phyloP scores from a whole-genome alignment of 345 rosid genomes.

The Rhodamnia rubescens region DNA sequence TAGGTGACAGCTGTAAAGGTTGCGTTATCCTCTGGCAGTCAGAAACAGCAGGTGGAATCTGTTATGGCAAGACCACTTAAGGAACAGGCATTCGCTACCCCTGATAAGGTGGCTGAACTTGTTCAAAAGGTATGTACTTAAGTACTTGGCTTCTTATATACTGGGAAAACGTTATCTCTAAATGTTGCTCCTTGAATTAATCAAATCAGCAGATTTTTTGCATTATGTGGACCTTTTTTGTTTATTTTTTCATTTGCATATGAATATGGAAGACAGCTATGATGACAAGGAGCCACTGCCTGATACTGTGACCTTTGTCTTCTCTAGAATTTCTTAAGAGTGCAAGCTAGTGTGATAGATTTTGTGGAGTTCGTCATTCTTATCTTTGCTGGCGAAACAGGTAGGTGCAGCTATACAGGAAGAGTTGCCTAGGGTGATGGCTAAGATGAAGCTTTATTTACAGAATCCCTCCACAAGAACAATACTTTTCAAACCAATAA shows the following conservation, averaged over 20 bases:
- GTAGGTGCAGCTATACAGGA: conserved; percentile 60
- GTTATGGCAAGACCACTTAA: conserved; percentile 77
- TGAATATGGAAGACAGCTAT: neutral
- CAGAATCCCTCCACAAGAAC: conserved; percentile 76
- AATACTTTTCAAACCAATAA: conserved; percentile 88
- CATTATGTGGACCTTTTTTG: neutral
- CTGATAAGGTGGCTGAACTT: conserved; percentile 91
- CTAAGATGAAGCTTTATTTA: conserved; percentile 88
- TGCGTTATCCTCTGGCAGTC: conserved; percentile 52
- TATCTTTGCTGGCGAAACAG: conserved; percentile 22
- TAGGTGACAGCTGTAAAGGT: conserved; percentile 88
- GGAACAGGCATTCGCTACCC: conserved; percentile 94
- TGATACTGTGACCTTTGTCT: neutral
- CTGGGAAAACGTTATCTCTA: neutral
- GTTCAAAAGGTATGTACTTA: conserved; percentile 66
- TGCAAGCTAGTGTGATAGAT: neutral
- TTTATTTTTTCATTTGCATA: neutral
- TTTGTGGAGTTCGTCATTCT: neutral
- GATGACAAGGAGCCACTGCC: neutral
- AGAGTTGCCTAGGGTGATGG: conserved; percentile 63
- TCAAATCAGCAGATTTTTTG: neutral
- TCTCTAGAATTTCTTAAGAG: neutral
- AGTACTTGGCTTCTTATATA: neutral
- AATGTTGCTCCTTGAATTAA: neutral
- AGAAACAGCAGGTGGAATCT: conserved; percentile 53